Evolutionary conservation across 2,329 filamentous ascomycete species (phyloP).

Genomic region (Pestalotiopsis sp.): DNA sequence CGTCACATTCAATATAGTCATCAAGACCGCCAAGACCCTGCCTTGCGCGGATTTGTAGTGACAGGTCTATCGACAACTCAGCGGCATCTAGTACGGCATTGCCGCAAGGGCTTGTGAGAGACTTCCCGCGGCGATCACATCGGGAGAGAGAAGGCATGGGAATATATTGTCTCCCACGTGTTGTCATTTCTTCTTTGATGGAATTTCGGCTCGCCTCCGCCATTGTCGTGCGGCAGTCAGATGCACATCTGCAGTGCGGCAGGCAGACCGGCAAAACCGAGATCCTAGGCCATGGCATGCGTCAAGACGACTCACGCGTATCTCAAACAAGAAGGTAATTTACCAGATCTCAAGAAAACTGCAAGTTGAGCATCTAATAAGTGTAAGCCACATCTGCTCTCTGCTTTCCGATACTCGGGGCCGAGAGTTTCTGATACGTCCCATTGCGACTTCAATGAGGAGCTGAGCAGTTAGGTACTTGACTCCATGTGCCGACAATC

Average conservation of each 20-base stretch:
- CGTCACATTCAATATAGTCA: neutral
- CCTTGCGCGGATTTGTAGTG: neutral
- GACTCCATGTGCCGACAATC: neutral
- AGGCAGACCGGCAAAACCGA: constrained; percentile 9
- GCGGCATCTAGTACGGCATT: neutral
- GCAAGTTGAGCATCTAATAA: neutral
- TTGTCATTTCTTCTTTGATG: constrained; percentile 13
- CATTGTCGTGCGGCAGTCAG: neutral
- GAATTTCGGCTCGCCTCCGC: neutral
- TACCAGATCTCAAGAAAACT: neutral
- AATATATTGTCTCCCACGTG: constrained; percentile 27
- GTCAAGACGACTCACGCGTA: neutral
- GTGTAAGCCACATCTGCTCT: neutral
- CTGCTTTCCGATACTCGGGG: neutral
- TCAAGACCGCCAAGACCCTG: neutral
- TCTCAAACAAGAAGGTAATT: neutral
- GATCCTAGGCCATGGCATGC: neutral
- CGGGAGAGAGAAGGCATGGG: constrained; percentile 22
- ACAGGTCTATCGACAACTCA: neutral
- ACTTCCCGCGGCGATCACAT: constrained; percentile 24
- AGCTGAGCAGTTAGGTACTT: neutral
- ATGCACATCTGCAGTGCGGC: constrained; percentile 10
- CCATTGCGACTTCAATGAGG: neutral
- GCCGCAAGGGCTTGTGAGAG: constrained; percentile 17
- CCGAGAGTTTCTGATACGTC: neutral